Base-by-base conservation (phyloP, 352 stramenopile species). In the Globisporangium sylvaticum region DNA sequence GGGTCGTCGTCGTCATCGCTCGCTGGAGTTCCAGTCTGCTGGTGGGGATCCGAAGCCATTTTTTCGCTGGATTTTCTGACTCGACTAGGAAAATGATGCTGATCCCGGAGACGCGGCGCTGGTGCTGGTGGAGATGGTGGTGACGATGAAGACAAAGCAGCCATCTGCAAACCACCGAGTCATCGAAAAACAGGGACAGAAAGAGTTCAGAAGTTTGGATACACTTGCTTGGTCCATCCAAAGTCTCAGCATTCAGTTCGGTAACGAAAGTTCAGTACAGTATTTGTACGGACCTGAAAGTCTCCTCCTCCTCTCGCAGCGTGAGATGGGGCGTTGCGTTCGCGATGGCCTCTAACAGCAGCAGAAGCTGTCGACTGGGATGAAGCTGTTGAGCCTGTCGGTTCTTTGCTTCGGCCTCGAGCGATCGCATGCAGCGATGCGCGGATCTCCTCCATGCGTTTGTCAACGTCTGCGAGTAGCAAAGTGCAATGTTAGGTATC, bases 401-500 rank as follows among this genome's bases (percentile, higher is more conserved):
- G 20, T 39, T 58, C 53, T n/a, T 39, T n/a, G 15, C 65, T 70
- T 46, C 68, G 69, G 10, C 75, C 73, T 29, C 65, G 71, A 3
- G 80, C 77, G 20, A 91, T 87, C 32, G 78, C 71, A 24, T 80
- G 87, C 22, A 91, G 66, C 4, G 83, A 91, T 52, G 73, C 73
- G 1, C 83, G 83, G 32, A 90, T 89, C 64, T 91, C 76, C 62
- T 90, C 81, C 83, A 91, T 91, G 5, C 83, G 79, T 56, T 75
- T 75, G 62, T 91, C 83, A 48, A 90, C 89, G 63, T 90, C 83
- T 90, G 22, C 25, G 66, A 18, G 34, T 27, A n/a, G 22, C 1
- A 59, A 22, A n/a, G 39, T 15, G 15, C n/a, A n/a, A 3, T n/a
- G 12, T 48, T n/a, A 48, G 39, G 39, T 48, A 48, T n/a, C 39